These are phyloP conservation scores for Ascochyta fabae DNA, from an alignment of 2,329 filamentous ascomycete genomes.

Conservation along the genomic window DNA sequence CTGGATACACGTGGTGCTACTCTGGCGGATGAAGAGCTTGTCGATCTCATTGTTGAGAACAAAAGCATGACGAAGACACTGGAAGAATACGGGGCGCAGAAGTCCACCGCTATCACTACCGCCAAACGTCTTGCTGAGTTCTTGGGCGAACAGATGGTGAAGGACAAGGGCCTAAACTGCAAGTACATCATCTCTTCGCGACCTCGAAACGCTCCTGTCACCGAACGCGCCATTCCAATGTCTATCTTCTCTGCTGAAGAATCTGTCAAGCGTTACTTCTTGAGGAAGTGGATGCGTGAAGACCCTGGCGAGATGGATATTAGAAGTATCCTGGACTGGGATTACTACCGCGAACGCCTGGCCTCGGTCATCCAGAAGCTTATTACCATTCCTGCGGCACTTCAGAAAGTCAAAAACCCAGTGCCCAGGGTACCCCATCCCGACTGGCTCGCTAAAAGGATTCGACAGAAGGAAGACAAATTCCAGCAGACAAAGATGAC, in stretches of 20 bases:
- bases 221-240: conserved; percentile 90
- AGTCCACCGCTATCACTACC: conserved; percentile 99
- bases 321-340: conserved; percentile 89
- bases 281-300: conserved; percentile 95
- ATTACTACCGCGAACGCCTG: conserved; percentile 94
- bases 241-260: conserved; percentile 97
- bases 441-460: conserved; percentile 93
- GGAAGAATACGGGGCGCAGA: conserved; percentile 93
- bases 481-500: conserved; percentile 99
- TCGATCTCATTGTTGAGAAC: conserved; percentile 99
- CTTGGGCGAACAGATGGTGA: conserved; percentile 96
- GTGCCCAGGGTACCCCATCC: conserved; percentile 93
- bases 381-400: conserved; percentile 94
- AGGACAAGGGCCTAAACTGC: conserved; percentile 98
- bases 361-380: conserved; percentile 98
- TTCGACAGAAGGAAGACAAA: conserved; percentile 94
- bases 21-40: conserved; percentile 93
- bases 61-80: conserved; percentile 97
- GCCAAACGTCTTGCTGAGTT: conserved; percentile 95
- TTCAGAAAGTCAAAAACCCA: conserved; percentile 94
- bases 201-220: conserved; percentile 88
- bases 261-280: conserved; percentile 82
- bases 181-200: conserved; percentile 97
- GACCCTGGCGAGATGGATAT: conserved; percentile 92
- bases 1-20: conserved; percentile 86